A percentile compares a stretch with the other conserved stretches of the same genome.
phyloP scores from a whole-genome alignment of 2,329 filamentous ascomycete species.

The Fonsecaea monophora region DNA sequence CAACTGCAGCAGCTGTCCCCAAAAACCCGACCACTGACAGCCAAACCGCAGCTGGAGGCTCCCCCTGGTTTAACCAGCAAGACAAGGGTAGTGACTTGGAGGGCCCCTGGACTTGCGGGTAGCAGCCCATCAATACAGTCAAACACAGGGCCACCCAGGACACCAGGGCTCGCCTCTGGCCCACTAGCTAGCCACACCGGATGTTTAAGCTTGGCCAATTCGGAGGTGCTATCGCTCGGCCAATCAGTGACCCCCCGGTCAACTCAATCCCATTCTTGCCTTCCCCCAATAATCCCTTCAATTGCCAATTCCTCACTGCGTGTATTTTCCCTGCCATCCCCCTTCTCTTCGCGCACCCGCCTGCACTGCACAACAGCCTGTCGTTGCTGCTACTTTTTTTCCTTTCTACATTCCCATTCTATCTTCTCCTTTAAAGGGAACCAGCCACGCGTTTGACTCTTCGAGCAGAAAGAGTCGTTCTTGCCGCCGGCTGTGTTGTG shows the following conservation, averaged over 20 bases:
- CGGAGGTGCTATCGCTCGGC: constrained; percentile 19
- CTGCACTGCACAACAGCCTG: constrained; percentile 37
- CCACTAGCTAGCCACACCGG: constrained; percentile 13
- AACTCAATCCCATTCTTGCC: constrained; percentile 17
- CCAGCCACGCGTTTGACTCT: constrained; percentile 40
- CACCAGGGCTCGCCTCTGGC: constrained; percentile 3
- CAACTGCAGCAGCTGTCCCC: constrained; percentile 23
- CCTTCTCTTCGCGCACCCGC: constrained; percentile 45
- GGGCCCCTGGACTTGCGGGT: constrained; percentile 8
- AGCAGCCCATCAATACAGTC: constrained; percentile 1
- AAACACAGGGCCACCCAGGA: constrained; percentile 14
- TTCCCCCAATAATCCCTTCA: constrained; percentile 22
- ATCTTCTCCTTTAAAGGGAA: constrained; percentile 41
- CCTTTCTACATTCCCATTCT: constrained; percentile 24
- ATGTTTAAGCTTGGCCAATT: constrained; percentile 17
- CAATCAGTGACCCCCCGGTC: constrained; percentile 21
- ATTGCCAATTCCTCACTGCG: constrained; percentile 25
- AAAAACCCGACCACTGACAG: constrained; percentile 16
- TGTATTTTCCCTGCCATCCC: constrained; percentile 36
- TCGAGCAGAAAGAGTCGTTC: constrained; percentile 35
- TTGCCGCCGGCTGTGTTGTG: constrained; percentile 34
- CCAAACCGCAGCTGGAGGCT: constrained; percentile 14
- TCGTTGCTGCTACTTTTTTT: constrained; percentile 45
- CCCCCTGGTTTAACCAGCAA: constrained; percentile 7
- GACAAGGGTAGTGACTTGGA: neutral